Evolutionary conservation across 805 yeast species (phyloP).

Genomic region (Yarrowia porcina): DNA sequence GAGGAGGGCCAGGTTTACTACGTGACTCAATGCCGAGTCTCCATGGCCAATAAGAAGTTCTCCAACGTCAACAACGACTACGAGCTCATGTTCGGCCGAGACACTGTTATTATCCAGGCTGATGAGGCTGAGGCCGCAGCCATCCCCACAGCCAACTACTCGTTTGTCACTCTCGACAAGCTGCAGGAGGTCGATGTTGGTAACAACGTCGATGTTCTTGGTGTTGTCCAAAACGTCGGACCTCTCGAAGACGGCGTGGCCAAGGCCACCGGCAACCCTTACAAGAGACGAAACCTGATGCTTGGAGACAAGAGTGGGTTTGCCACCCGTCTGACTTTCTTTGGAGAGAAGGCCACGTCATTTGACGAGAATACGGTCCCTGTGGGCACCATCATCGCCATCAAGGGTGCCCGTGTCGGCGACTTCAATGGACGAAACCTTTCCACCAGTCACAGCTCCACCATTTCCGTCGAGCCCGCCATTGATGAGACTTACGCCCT

Average conservation of each 20-base stretch:
- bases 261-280: constrained; percentile 82
- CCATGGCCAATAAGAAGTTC: constrained; percentile 80
- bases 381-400: constrained; percentile 66
- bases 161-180: constrained; percentile 65
- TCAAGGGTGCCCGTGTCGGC: constrained; percentile 84
- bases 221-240: constrained; percentile 73
- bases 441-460: constrained; percentile 75
- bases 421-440: constrained; percentile 86
- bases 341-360: constrained; percentile 85
- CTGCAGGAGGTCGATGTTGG: constrained; percentile 68
- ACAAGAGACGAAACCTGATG: constrained; percentile 83
- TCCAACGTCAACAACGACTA: constrained; percentile 82
- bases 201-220: constrained; percentile 78
- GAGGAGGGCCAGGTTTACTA: constrained; percentile 90
- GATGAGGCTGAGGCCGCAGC: constrained; percentile 49
- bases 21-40: constrained; percentile 75
- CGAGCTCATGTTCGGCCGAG: constrained; percentile 78
- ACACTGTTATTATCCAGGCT: constrained; percentile 70
- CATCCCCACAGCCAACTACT: constrained; percentile 77
- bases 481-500: constrained; percentile 80
- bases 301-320: constrained; percentile 82
- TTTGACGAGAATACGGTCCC: constrained; percentile 52
- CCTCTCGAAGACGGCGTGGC: constrained; percentile 78
- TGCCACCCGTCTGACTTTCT: constrained; percentile 75
- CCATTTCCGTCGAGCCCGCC: constrained; percentile 78